phyloP scores from a whole-genome alignment of 306 rosid species.

The Pterocarpus macrocarpus region DNA sequence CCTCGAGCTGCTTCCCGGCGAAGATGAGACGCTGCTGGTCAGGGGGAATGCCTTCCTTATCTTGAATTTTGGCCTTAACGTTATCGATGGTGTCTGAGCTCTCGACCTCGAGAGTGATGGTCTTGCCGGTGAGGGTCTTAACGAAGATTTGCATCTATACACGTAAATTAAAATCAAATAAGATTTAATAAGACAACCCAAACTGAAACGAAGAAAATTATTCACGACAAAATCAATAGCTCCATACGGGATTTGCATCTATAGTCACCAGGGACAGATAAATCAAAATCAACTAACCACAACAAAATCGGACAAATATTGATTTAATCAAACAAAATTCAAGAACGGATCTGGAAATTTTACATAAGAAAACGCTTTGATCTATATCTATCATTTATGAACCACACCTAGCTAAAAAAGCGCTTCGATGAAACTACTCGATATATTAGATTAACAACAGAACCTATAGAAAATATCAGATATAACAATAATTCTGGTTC shows the following conservation, averaged over 20 bases:
- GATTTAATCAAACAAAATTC: background rate
- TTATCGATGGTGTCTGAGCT: conserved; percentile 76
- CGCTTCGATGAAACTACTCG: too few relatives aligned
- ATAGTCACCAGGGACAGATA: too few relatives aligned
- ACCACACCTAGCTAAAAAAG: background rate
- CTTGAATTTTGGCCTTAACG: conserved; percentile 79
- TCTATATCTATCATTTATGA: background rate
- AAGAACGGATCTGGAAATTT: background rate
- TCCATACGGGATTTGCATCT: too few relatives aligned
- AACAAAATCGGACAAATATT: background rate
- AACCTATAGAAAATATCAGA: too few relatives aligned
- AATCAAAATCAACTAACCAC: background rate
- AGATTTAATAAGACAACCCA: background rate
- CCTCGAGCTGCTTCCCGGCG: conserved; percentile 79
- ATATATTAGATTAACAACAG: too few relatives aligned
- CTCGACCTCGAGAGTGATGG: conserved; percentile 76
- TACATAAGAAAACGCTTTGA: background rate
- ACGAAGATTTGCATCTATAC: conserved; percentile 74
- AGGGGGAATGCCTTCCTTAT: conserved; percentile 80
- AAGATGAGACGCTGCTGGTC: conserved; percentile 78
- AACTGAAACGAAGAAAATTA: background rate
- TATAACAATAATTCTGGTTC: too few relatives aligned
- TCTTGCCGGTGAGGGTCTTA: conserved; percentile 76
- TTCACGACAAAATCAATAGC: background rate
- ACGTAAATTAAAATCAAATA: background rate